These are phyloP conservation scores for Bothriochloa decipiens DNA, from an alignment of 176 grass and related monocot genomes.

Conservation along the genomic window DNA sequence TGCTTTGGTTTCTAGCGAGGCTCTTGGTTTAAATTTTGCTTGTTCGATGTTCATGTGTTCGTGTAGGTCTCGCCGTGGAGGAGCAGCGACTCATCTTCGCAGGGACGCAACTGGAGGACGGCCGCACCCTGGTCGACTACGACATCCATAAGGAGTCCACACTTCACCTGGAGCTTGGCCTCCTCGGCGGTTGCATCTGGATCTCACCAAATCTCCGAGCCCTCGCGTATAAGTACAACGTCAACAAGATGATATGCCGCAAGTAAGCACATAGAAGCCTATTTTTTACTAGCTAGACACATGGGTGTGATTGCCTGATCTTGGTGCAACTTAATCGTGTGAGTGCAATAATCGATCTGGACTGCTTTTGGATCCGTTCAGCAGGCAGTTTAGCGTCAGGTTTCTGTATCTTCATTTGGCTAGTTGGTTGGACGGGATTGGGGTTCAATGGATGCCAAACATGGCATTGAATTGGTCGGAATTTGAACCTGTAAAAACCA, in stretches of 20 bases:
- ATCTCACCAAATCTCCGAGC: constrained; percentile 7
- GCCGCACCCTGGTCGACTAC: constrained; percentile 49
- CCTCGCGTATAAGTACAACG: constrained; percentile 37
- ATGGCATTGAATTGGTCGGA: background rate
- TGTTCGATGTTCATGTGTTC: background rate
- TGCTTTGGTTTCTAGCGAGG: background rate
- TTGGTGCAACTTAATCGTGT: background rate
- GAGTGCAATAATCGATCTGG: too few species aligned
- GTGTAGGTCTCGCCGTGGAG: constrained; percentile 26
- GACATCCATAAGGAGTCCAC: constrained; percentile 43
- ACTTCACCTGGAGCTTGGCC: constrained; percentile 33
- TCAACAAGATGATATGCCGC: constrained; percentile 41
- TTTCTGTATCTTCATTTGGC: background rate
- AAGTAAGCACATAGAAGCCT: constrained; percentile 28
- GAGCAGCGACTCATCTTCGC: constrained; percentile 58
- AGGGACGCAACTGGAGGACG: constrained; percentile 53
- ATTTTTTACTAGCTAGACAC: background rate
- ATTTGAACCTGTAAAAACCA: background rate
- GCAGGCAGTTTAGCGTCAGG: background rate
- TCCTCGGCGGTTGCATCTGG: background rate
- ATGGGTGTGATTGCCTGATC: background rate
- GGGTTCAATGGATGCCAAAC: background rate
- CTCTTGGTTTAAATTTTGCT: background rate
- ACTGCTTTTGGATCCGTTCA: background rate
- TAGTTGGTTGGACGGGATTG: background rate